Evolutionary conservation across 1,284 basidiomycete genomes (phyloP).

Genomic region (Ceratobasidium sp.): DNA sequence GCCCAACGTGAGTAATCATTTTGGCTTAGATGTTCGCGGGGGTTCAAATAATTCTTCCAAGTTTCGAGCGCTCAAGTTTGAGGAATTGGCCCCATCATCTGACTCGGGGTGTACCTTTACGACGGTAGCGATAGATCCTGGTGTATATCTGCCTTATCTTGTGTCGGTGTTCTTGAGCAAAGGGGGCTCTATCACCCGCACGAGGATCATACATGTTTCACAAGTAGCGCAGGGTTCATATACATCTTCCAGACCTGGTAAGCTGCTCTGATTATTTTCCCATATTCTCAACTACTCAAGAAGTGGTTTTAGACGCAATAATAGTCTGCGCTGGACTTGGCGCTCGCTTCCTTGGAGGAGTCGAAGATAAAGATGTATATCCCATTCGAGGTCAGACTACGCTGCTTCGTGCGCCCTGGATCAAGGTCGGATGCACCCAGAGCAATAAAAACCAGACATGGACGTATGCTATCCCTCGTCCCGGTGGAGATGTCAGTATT

Average conservation of each 20-base stretch:
- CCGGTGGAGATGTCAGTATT: conserved; percentile 70
- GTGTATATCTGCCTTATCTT: conserved; percentile 77
- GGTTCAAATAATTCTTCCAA: no score
- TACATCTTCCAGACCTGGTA: conserved; percentile 36
- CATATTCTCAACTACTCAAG: conserved; percentile 72
- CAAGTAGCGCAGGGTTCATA: conserved; percentile 39
- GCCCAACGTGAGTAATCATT: conserved; percentile 68
- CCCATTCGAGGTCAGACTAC: conserved; percentile 51
- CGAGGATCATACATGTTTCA: conserved; percentile 36
- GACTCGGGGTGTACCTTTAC: conserved; percentile 70
- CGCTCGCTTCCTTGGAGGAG: conserved; percentile 64
- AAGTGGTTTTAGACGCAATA: conserved; percentile 58
- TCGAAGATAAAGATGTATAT: conserved; percentile 65
- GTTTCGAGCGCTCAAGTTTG: conserved; percentile 66
- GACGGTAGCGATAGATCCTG: conserved; percentile 77
- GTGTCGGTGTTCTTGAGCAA: conserved; percentile 70
- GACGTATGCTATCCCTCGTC: conserved; percentile 79
- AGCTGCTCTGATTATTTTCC: conserved; percentile 57
- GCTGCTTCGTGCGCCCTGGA: conserved; percentile 55
- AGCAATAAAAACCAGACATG: conserved; percentile 62
- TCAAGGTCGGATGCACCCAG: conserved; percentile 67
- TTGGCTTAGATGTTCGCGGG: background rate
- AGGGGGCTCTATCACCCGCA: conserved; percentile 72
- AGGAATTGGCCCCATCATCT: conserved; percentile 64
- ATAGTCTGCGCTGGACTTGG: conserved; percentile 64